These are phyloP conservation scores for Caryopteris hybrid DNA, from an alignment of 305 asterid species.

Conservation along the genomic window DNA sequence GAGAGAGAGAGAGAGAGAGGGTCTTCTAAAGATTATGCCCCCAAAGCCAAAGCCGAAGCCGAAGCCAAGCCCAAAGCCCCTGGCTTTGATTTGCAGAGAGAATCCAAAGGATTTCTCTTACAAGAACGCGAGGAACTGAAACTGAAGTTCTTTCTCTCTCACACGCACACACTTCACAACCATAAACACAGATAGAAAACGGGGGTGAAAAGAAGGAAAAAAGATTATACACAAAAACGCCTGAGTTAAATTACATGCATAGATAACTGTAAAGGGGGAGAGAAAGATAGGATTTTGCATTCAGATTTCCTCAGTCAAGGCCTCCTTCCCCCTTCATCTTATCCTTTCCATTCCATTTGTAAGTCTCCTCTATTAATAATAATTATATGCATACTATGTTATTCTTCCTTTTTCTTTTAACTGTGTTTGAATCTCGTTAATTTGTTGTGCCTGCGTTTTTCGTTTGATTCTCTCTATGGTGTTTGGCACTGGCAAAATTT, in stretches of 20 bases:
- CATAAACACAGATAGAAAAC: constrained; percentile 8
- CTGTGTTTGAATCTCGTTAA: constrained; percentile 1
- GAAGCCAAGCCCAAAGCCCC: constrained; percentile 32
- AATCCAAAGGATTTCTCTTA: constrained; percentile 48
- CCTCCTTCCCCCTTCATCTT: neutral
- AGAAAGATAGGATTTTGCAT: constrained; percentile 31
- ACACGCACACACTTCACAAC: constrained; percentile 9
- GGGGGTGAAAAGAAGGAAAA: neutral
- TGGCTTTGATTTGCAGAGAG: constrained; percentile 53
- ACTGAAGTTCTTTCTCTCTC: constrained; percentile 24
- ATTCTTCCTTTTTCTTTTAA: neutral
- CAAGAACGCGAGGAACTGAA: constrained; percentile 31
- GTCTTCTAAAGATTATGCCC: constrained; percentile 38
- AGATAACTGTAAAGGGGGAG: constrained; percentile 28
- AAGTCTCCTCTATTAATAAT: constrained; percentile 28
- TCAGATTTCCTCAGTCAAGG: constrained; percentile 37
- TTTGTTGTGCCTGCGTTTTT: neutral
- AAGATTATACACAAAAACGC: neutral
- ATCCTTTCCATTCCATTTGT: constrained; percentile 30
- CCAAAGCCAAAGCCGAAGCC: constrained; percentile 28
- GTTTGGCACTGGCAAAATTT: neutral
- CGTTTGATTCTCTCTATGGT: neutral
- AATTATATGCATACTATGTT: neutral
- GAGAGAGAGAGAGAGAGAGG: constrained; percentile 12
- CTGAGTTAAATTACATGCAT: constrained; percentile 15